Percentiles rank a stretch among this genome's conserved stretches.
Evolutionary conservation across 441 rosid genomes (phyloP).

Genomic region (Macaranga tanarius): DNA sequence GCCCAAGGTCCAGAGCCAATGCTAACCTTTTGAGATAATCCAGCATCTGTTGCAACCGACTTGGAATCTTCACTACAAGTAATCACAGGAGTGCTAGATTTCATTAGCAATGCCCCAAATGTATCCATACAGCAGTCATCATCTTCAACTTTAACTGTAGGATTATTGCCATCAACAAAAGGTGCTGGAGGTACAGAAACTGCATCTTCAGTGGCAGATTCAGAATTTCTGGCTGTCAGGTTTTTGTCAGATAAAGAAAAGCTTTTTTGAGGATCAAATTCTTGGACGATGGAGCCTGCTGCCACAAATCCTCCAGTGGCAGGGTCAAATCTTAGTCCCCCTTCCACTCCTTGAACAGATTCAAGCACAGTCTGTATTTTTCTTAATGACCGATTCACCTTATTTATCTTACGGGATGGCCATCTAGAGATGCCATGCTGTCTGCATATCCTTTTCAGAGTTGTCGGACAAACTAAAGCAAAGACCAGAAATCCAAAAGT

Average conservation of each 20-base stretch:
- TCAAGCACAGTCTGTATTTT: constrained; percentile 82
- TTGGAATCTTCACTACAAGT: constrained; percentile 39
- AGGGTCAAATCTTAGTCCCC: constrained; percentile 77
- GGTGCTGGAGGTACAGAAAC: constrained; percentile 21
- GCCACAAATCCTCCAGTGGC: constrained; percentile 69
- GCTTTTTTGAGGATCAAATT: constrained; percentile 37
- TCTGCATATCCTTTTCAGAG: constrained; percentile 93
- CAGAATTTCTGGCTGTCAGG: constrained; percentile 26
- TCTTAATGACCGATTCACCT: constrained; percentile 78
- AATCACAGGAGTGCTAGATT: constrained; percentile 21
- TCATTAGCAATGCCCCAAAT: constrained; percentile 26
- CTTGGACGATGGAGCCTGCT: constrained; percentile 45
- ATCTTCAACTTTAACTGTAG: constrained; percentile 45
- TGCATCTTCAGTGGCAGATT: constrained; percentile 22
- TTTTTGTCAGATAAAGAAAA: constrained; percentile 31
- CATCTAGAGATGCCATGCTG: constrained; percentile 94
- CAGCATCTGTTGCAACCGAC: constrained; percentile 28
- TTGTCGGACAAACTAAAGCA: constrained; percentile 87
- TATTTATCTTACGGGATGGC: constrained; percentile 96
- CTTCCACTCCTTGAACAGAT: constrained; percentile 91
- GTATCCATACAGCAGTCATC: constrained; percentile 36
- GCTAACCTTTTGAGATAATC: constrained; percentile 32
- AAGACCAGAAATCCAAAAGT: constrained; percentile 23
- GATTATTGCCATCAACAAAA: constrained; percentile 34
- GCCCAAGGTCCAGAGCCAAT: constrained; percentile 30